These are phyloP conservation scores for Eurotiales sp. DNA, from an alignment of 2,329 filamentous ascomycete species.

Conservation along the genomic window DNA sequence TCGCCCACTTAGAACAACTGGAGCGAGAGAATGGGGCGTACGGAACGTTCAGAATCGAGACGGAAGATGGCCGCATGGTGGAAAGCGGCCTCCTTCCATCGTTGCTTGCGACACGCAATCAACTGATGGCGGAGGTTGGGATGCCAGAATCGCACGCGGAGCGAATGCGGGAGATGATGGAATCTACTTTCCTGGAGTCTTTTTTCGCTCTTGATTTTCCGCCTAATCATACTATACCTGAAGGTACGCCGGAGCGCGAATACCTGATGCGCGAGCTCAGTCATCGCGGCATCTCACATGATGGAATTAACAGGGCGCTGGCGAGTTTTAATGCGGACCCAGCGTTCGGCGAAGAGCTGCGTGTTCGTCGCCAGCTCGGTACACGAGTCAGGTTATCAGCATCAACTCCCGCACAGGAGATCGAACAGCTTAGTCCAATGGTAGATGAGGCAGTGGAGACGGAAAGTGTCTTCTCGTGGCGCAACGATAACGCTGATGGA, in stretches of 20 bases:
- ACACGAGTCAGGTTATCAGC: conserved; percentile 32
- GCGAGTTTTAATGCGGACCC: conserved; percentile 36
- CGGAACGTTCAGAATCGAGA: conserved; percentile 41
- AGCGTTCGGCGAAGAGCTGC: conserved; percentile 38
- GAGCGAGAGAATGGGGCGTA: conserved; percentile 40
- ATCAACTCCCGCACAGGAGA: conserved; percentile 24
- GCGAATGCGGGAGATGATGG: conserved; percentile 42
- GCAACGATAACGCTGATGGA: conserved; percentile 41
- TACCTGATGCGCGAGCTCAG: conserved; percentile 38
- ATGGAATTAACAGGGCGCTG: conserved; percentile 35
- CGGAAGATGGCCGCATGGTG: conserved; percentile 38
- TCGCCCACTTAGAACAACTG: conserved; percentile 37
- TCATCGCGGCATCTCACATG: conserved; percentile 36
- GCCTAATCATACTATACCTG: conserved; percentile 31
- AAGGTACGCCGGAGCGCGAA: conserved; percentile 31
- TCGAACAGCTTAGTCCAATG: conserved; percentile 6
- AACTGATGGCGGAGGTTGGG: conserved; percentile 40
- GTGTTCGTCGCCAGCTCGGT: conserved; percentile 35
- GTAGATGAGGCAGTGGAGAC: conserved; percentile 32
- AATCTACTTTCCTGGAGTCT: conserved; percentile 41
- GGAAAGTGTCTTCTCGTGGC: conserved; percentile 44
- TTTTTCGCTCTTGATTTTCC: conserved; percentile 41
- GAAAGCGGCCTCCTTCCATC: conserved; percentile 42
- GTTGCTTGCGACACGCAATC: conserved; percentile 38
- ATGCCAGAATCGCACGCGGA: conserved; percentile 36